Evolutionary conservation across 2,329 filamentous ascomycete genomes (phyloP).

Genomic region (Clarireedia paspali): DNA sequence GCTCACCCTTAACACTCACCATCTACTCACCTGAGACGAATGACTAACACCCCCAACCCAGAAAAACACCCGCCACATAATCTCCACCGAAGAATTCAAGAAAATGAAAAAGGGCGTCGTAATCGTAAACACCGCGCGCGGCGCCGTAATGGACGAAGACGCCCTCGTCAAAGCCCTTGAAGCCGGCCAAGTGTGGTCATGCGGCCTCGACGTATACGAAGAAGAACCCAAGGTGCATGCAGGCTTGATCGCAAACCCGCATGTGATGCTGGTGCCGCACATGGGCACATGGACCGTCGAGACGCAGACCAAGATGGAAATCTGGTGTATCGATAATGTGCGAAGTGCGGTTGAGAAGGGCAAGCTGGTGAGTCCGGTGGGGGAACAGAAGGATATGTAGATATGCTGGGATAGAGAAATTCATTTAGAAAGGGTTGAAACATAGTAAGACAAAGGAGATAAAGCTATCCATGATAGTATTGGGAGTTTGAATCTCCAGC

Average conservation of each 20-base stretch:
- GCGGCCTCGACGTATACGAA: constrained; percentile 76
- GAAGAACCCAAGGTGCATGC: constrained; percentile 71
- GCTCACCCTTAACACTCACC: not conserved
- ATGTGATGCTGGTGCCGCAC: constrained; percentile 71
- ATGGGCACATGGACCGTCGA: constrained; percentile 79
- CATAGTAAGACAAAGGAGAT: too few species aligned
- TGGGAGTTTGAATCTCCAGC: too few species aligned
- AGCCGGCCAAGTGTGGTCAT: constrained; percentile 60
- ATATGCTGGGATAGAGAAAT: not conserved
- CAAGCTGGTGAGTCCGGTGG: constrained; percentile 60
- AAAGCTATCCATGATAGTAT: too few species aligned
- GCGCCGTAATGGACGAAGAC: constrained; percentile 73
- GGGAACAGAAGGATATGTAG: constrained; percentile 53
- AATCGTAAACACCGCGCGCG: constrained; percentile 76
- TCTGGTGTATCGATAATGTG: constrained; percentile 67
- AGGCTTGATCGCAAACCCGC: constrained; percentile 60
- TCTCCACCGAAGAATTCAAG: constrained; percentile 61
- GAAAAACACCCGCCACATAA: constrained; percentile 64
- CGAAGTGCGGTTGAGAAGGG: constrained; percentile 53
- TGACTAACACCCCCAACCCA: constrained; percentile 18
- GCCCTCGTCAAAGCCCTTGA: constrained; percentile 69
- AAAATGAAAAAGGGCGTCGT: constrained; percentile 73
- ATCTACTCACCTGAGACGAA: not conserved
- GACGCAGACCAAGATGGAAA: constrained; percentile 60
- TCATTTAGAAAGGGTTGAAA: not conserved